Base-by-base conservation (phyloP, 176 grass and related monocot genomes). In the Eragrostis curvula region DNA sequence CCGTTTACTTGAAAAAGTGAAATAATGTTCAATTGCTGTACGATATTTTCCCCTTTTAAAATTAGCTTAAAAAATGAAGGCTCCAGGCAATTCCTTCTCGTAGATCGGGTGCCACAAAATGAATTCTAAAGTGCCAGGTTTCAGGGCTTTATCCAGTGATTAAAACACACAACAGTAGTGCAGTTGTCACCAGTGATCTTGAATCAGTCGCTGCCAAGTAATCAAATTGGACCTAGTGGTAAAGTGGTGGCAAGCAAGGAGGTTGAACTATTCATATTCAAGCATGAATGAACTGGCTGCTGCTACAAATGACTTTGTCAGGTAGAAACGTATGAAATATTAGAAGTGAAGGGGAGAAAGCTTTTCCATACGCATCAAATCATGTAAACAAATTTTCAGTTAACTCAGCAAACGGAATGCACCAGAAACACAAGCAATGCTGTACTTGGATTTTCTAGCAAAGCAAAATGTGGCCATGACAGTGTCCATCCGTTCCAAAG, bases 401-500 rank as follows among this genome's bases (percentile, higher is more conserved):
- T 44, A 71, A 49, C 74, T 70, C 18, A 16, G 45, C 25, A 78
- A 73, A 83, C 66, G 45, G 0, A 55, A 76, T 8, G 3, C 40
- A 87, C 62, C 39, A 13, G 5, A 74, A 47, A 24, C n/a, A 27
- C 70, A 46, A 21, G 17, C 39, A 66, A 41, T 47, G 12, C 12
- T 12, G 76, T 83, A 20, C 46, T 18, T 74, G 25, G 16, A 30
- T 39, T 27, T 36, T 36, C 32, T 18, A 68, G 7, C 59, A 21
- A 56, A 75, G 46, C 15, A 64, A 28, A 74, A 7, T 41, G 72
- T 66, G 7, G 58, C 73, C 21, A 74, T 49, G 15, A 15, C 16
- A 73, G 9, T 28, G n/a, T 70, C 47, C 68, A 49, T 46, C 45
- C 29, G 83, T 78, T 83, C 20, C 28, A 65, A 27, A 23, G 29